Conservation (phyloP, 257 asterid species). For the Primulina huaijiensis region DNA sequence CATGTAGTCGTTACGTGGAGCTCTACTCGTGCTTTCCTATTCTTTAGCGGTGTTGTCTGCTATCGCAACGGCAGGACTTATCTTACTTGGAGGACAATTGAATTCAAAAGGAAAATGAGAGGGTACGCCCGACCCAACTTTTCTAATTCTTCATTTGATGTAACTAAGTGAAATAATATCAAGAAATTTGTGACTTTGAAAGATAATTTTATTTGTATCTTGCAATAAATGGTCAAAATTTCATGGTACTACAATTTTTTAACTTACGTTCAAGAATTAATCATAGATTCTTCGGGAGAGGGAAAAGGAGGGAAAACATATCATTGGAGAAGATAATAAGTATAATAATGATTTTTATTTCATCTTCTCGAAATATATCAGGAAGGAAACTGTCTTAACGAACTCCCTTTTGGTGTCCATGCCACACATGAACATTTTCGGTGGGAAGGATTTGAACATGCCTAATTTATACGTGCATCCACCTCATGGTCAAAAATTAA, state of each 20-base stretch:
- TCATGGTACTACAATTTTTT: neutral
- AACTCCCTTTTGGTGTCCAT: too few relatives aligned
- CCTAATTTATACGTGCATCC: too few relatives aligned
- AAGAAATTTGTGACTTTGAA: neutral
- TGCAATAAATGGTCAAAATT: neutral
- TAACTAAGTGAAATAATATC: neutral
- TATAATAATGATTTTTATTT: too few relatives aligned
- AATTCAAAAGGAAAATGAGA: slow-evolving; percentile 56
- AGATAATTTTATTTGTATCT: neutral
- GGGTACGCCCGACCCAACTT: slow-evolving; percentile 5
- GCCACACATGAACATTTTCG: too few relatives aligned
- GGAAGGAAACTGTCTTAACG: too few relatives aligned
- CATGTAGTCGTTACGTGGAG: slow-evolving; percentile 77
- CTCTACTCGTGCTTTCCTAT: slow-evolving; percentile 57
- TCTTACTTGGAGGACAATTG: slow-evolving; percentile 64
- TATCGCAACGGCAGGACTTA: slow-evolving; percentile 56
- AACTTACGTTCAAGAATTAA: neutral
- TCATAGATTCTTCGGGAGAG: neutral
- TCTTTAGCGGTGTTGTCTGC: slow-evolving; percentile 61
- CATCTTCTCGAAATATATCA: too few relatives aligned
- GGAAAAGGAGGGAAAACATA: neutral
- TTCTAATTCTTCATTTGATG: neutral
- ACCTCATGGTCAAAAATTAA: too few relatives aligned
- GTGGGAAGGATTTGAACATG: too few relatives aligned
- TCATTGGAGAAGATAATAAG: neutral